Evolutionary conservation across 257 asterid genomes (phyloP).

Genomic region (Nicotiana sylvestris): DNA sequence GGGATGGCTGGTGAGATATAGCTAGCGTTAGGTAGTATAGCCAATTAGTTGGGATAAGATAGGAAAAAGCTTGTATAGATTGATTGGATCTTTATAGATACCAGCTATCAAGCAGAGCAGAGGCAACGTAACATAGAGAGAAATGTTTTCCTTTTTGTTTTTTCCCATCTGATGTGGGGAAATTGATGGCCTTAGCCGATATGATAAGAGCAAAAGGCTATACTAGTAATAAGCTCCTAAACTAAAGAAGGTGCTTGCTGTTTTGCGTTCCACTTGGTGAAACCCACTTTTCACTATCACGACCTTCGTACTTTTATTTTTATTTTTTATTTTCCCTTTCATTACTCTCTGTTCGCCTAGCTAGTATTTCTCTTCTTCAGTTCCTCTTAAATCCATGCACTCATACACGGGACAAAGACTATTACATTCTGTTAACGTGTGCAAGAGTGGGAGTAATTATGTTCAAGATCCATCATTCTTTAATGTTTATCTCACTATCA

Average conservation of each 20-base stretch:
- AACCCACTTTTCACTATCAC: background rate
- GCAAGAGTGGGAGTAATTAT: background rate
- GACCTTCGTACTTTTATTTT: background rate
- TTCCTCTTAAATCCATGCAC: background rate
- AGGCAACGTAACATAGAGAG: background rate
- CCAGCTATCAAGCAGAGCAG: background rate
- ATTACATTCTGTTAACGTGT: background rate
- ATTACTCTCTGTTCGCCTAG: background rate
- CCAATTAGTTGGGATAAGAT: background rate
- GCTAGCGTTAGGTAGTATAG: background rate
- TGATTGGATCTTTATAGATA: background rate
- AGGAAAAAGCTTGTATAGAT: background rate
- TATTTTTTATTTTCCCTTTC: background rate
- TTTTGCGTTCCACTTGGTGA: background rate
- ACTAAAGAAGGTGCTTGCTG: background rate
- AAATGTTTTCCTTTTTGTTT: background rate
- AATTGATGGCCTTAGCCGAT: background rate
- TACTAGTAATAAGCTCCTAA: background rate
- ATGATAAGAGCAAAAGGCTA: background rate
- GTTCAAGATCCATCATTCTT: background rate
- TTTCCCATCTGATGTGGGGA: background rate
- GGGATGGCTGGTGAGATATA: constrained; percentile 10
- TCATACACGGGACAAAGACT: background rate
- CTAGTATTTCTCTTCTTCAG: background rate
- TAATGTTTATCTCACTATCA: background rate